A percentile compares a stretch with the other conserved stretches of the same genome.
phyloP scores from a whole-genome alignment of 2,329 filamentous ascomycete genomes.

The Blastomyces emzantsi region DNA sequence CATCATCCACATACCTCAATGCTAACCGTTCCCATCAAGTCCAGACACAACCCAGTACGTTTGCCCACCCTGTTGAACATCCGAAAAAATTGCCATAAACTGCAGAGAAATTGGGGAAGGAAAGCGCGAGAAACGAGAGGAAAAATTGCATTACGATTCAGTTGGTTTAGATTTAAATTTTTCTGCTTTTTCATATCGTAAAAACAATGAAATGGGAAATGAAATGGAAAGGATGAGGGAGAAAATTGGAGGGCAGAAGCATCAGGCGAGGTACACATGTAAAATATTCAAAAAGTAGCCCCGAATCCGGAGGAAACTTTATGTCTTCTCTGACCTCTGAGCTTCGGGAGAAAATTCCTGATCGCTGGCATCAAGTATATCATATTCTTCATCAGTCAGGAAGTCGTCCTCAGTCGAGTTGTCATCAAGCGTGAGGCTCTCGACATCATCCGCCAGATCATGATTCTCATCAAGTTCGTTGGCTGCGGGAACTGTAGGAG shows the following conservation, averaged over 20 bases:
- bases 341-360: constrained; percentile 61
- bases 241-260: not conserved
- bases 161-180: not conserved
- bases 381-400: constrained; percentile 96
- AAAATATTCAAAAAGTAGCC: not conserved
- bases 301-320: not conserved
- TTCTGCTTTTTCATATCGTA: constrained; percentile 6
- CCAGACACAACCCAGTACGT: not conserved
- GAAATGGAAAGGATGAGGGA: not conserved
- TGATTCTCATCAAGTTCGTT: constrained; percentile 42
- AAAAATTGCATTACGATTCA: constrained; percentile 3
- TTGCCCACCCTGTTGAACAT: not conserved
- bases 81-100: not conserved
- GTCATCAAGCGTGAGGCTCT: constrained; percentile 47
- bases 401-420: constrained; percentile 52
- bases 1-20: not conserved
- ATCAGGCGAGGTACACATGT: not conserved
- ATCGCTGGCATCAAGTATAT: constrained; percentile 90
- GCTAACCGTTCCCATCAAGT: not conserved
- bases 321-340: constrained; percentile 14
- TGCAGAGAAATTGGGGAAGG: not conserved
- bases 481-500: constrained; percentile 25
- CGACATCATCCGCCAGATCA: constrained; percentile 48
- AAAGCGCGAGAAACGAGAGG: not conserved
- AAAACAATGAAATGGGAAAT: not conserved